Evolutionary conservation across 495 filamentous ascomycete species (phyloP).

Genomic region (Neurospora discreta): DNA sequence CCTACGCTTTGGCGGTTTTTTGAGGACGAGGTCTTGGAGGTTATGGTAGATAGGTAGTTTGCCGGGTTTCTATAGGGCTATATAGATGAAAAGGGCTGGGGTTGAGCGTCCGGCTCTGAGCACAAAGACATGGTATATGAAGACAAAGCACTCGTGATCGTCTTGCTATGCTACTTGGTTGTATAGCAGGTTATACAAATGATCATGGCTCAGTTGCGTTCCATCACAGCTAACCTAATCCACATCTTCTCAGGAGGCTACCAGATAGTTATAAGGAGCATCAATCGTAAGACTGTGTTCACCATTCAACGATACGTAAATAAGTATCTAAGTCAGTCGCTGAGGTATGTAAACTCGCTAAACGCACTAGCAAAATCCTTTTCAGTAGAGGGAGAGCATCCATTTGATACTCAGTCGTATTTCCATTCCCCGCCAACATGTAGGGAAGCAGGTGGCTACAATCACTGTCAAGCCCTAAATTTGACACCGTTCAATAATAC

Average conservation of each 20-base stretch:
- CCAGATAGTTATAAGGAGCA: not conserved
- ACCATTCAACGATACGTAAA: not conserved
- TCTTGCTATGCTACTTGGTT: not conserved
- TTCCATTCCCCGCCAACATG: not conserved
- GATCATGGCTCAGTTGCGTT: not conserved
- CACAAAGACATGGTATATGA: not conserved
- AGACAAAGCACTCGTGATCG: not conserved
- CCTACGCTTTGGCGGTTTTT: slow-evolving; percentile 28
- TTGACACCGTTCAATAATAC: not conserved
- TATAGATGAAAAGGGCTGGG: not conserved
- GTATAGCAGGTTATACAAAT: not conserved
- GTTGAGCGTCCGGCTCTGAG: not conserved
- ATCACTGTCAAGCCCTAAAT: not conserved
- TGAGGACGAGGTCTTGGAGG: not conserved
- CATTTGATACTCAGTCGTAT: not conserved
- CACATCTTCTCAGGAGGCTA: not conserved
- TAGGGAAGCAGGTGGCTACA: not conserved
- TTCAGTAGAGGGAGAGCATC: not conserved
- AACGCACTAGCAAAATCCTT: not conserved
- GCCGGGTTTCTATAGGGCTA: not conserved
- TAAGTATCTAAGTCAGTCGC: not conserved
- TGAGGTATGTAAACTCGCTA: not conserved
- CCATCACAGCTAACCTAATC: not conserved
- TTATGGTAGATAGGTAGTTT: not conserved
- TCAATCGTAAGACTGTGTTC: not conserved